phyloP scores from a whole-genome alignment of 78 protist genomes.

The Acrasis kona region DNA sequence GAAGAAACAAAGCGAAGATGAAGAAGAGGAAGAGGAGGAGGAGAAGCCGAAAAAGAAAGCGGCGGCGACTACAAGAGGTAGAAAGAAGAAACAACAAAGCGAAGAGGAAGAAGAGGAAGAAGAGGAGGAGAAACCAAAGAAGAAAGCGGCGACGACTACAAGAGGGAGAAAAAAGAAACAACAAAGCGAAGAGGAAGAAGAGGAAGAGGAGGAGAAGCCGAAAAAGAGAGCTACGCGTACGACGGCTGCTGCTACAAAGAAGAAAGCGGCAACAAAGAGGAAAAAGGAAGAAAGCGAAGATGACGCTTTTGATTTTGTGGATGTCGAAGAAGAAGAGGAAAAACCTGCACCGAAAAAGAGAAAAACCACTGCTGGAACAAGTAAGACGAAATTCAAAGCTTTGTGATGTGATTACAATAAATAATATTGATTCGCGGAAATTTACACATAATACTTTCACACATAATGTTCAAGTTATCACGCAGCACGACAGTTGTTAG shows the following conservation, averaged over 20 bases:
- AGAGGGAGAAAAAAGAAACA: too few relatives aligned
- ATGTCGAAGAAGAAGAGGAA: too few relatives aligned
- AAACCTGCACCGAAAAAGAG: neutral
- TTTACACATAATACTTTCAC: too few relatives aligned
- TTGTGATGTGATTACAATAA: too few relatives aligned
- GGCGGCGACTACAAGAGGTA: neutral
- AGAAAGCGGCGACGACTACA: too few relatives aligned
- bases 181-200: neutral
- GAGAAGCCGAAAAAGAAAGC: neutral
- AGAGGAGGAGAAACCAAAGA: neutral
- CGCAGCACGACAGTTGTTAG: too few relatives aligned
- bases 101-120: neutral
- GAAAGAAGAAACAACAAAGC: neutral
- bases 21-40: neutral
- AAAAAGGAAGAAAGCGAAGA: neutral
- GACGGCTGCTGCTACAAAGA: neutral
- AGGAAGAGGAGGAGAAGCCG: neutral
- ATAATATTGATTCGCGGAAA: too few relatives aligned
- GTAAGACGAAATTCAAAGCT: too few relatives aligned
- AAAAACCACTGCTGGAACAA: neutral
- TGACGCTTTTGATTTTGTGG: neutral
- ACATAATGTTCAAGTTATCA: too few relatives aligned
- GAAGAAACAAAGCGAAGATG: neutral
- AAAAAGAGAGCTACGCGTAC: too few relatives aligned
- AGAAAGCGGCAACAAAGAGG: neutral